Conservation (phyloP, 2,329 filamentous ascomycete genomes). For the Talaromyces marneffei region DNA sequence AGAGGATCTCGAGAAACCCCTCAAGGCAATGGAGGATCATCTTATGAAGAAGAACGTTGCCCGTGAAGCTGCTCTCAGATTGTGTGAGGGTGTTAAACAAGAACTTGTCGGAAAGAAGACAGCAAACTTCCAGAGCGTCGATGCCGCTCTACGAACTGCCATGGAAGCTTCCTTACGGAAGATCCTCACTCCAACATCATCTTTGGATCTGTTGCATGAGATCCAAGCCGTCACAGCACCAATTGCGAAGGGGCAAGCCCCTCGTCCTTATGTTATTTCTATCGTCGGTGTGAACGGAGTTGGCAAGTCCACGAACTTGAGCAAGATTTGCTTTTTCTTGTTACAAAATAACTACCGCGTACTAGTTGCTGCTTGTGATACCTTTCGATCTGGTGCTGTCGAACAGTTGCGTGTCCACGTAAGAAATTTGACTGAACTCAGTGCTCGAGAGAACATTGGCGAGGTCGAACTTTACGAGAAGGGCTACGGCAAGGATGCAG, state of each 20-base stretch:
- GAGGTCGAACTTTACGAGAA: conserved; percentile 90
- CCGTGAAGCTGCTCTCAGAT: conserved; percentile 80
- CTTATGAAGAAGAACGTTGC: conserved; percentile 94
- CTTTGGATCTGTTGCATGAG: conserved; percentile 87
- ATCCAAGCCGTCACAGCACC: conserved; percentile 74
- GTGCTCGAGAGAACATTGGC: conserved; percentile 70
- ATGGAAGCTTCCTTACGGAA: conserved; percentile 91
- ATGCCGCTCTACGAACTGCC: conserved; percentile 72
- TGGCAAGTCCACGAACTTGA: conserved; percentile 94
- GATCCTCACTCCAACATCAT: conserved; percentile 92
- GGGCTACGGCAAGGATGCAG: conserved; percentile 96
- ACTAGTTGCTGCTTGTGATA: conserved; percentile 89
- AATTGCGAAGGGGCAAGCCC: conserved; percentile 55
- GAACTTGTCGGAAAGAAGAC: conserved; percentile 89
- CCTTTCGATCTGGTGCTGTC: conserved; percentile 93
- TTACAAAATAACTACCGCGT: conserved; percentile 96
- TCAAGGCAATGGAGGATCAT: conserved; percentile 95
- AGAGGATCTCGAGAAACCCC: conserved; percentile 80
- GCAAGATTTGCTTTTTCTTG: conserved; percentile 97
- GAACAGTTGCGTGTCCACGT: conserved; percentile 96
- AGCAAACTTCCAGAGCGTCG: conserved; percentile 81
- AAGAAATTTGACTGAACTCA: conserved; percentile 84
- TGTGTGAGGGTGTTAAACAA: conserved; percentile 86
- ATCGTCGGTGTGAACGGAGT: conserved; percentile 98
- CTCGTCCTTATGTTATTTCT: conserved; percentile 90